A percentile compares a stretch with the other conserved stretches of the same genome.
phyloP scores from a whole-genome alignment of 2,329 filamentous ascomycete genomes.

The Stagonosporopsis rhizophila region DNA sequence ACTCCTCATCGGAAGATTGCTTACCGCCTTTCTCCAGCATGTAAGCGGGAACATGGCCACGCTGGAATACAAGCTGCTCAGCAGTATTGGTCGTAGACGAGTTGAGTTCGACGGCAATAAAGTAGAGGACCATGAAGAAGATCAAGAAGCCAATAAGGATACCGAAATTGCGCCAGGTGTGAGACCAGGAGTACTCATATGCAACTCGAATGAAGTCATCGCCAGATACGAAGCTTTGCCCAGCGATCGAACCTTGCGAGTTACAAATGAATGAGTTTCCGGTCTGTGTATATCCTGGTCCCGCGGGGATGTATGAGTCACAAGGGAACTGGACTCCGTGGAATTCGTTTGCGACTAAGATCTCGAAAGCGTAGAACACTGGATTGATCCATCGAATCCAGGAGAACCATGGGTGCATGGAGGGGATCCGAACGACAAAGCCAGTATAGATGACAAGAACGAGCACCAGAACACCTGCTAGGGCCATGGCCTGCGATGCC shows the following conservation, averaged over 20 bases:
- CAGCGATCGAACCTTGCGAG: conserved; percentile 49
- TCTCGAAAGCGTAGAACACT: conserved; percentile 80
- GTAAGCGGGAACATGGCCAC: conserved; percentile 54
- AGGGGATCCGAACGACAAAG: conserved; percentile 70
- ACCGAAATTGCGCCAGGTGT: conserved; percentile 60
- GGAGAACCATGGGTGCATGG: conserved; percentile 58
- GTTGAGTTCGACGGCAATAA: conserved; percentile 70
- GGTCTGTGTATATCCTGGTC: conserved; percentile 40
- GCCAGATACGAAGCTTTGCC: conserved; percentile 48
- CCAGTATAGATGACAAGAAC: conserved; percentile 71
- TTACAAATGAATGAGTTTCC: conserved; percentile 49
- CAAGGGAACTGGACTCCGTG: conserved; percentile 44
- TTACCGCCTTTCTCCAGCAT: conserved; percentile 42
- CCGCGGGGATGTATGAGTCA: conserved; percentile 48
- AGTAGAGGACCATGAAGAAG: conserved; percentile 69
- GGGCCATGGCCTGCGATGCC: conserved; percentile 63
- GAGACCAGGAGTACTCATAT: conserved; percentile 50
- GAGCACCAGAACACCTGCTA: conserved; percentile 64
- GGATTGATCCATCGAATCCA: conserved; percentile 70
- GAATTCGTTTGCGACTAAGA: conserved; percentile 77
- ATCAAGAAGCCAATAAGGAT: conserved; percentile 71
- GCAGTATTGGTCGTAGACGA: conserved; percentile 68
- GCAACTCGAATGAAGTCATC: conserved; percentile 45
- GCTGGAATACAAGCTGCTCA: conserved; percentile 71
- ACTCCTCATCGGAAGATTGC: conserved; percentile 45